A percentile compares a stretch with the other conserved stretches of the same genome.
Evolutionary conservation across 495 filamentous ascomycete species (phyloP).

Genomic region (Trichoderma reesei): DNA sequence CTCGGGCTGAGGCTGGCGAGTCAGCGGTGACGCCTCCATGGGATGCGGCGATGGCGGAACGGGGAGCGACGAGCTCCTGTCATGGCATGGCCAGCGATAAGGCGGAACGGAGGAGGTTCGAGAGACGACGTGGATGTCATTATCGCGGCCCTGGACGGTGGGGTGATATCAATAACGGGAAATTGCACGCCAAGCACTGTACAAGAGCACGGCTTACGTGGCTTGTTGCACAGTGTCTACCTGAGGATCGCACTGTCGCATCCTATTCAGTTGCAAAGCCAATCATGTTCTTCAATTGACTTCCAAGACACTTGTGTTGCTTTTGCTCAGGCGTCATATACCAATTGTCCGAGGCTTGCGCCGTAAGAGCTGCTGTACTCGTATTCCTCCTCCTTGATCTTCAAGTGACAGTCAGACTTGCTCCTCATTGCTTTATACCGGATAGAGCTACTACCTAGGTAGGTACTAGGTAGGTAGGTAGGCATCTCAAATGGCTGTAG

Average conservation of each 20-base stretch:
- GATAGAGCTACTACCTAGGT: no score
- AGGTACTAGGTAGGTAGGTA: no score
- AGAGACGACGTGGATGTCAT: slow-evolving; percentile 8
- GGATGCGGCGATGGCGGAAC: slow-evolving; percentile 9
- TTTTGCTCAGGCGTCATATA: not conserved
- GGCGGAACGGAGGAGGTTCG: no score
- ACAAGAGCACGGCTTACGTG: not conserved
- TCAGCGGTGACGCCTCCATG: slow-evolving; percentile 90
- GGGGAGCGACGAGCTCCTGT: not conserved
- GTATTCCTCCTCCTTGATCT: no score
- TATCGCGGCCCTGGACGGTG: not conserved
- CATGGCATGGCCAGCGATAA: not conserved
- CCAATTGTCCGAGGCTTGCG: not conserved
- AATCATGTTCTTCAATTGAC: not conserved
- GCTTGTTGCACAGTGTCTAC: not conserved
- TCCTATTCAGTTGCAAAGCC: not conserved
- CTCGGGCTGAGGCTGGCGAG: slow-evolving; percentile 83
- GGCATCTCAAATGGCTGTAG: not conserved
- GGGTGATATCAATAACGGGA: not conserved
- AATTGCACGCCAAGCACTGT: not conserved
- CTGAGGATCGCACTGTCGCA: not conserved
- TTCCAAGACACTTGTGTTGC: not conserved
- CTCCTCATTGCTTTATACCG: no score
- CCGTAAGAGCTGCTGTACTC: no score
- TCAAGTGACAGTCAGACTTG: no score